A percentile compares a stretch with the other conserved stretches of the same genome.
phyloP scores from a whole-genome alignment of 176 grass and related monocot genomes.

The Thalia dealbata region DNA sequence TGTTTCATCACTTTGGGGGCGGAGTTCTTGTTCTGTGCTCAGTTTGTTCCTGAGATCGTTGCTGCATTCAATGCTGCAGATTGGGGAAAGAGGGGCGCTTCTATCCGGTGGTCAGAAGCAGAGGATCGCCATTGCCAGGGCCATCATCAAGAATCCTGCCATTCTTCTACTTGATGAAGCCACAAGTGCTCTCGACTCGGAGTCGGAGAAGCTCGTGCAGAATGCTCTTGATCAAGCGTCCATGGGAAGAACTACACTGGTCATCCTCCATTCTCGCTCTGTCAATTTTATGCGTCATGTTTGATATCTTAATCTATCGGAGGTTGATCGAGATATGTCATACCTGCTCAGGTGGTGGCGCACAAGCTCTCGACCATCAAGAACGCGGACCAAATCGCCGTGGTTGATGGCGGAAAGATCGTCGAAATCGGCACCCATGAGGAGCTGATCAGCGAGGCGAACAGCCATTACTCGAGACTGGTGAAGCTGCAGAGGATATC shows the following conservation, averaged over 20 bases:
- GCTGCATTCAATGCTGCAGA: conserved; percentile 30
- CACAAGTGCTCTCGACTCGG: conserved; percentile 91
- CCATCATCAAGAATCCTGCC: conserved; percentile 80
- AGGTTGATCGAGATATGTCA: neutral
- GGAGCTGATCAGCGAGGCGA: conserved; percentile 52
- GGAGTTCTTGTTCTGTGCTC: neutral
- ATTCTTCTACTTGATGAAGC: conserved; percentile 97
- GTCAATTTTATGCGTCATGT: neutral
- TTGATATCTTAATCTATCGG: too few species aligned
- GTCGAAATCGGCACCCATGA: conserved; percentile 91
- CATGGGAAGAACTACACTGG: conserved; percentile 96
- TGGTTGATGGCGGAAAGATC: conserved; percentile 67
- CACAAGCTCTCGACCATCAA: conserved; percentile 97
- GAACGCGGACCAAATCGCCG: conserved; percentile 87
- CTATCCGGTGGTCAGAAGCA: conserved; percentile 94
- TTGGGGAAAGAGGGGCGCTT: conserved; percentile 80
- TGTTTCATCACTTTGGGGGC: neutral
- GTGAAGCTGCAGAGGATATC: conserved; percentile 90
- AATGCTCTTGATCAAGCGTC: conserved; percentile 95
- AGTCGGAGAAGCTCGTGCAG: conserved; percentile 93
- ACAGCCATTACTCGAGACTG: conserved; percentile 69
- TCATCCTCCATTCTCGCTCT: conserved; percentile 16
- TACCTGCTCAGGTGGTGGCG: conserved; percentile 66
- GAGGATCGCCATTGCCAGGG: conserved; percentile 88
- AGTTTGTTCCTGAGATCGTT: neutral